Evolutionary conservation across 345 rosid species (phyloP).

Genomic region (Lepidium africanum): DNA sequence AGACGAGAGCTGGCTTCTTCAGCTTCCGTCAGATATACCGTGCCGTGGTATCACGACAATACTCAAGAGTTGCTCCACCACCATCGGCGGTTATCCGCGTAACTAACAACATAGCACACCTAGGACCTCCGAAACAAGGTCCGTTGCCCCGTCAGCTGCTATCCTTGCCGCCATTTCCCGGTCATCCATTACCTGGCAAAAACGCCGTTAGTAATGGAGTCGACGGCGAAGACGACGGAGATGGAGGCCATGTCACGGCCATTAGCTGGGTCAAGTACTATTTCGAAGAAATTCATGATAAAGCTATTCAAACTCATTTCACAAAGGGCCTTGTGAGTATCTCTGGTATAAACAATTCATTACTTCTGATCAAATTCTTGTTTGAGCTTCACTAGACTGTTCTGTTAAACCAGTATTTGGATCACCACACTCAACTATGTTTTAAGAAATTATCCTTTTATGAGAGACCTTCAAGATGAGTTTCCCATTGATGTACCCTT

Average conservation of each 20-base stretch:
- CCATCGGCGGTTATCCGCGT: slow-evolving; percentile 51
- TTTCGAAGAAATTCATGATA: slow-evolving; percentile 53
- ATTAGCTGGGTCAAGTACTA: slow-evolving; percentile 83
- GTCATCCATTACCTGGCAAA: slow-evolving; percentile 46
- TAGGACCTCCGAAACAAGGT: slow-evolving; percentile 50
- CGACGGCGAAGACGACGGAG: slow-evolving; percentile 12
- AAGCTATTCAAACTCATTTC: slow-evolving; percentile 64
- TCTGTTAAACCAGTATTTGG: background rate
- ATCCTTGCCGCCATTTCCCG: slow-evolving; percentile 77
- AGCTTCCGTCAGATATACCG: background rate
- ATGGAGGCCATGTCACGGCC: slow-evolving; percentile 45
- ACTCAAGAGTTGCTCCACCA: slow-evolving; percentile 52
- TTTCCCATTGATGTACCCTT: background rate
- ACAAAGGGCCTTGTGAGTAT: slow-evolving; percentile 76
- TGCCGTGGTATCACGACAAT: slow-evolving; percentile 23
- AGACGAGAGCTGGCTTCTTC: background rate
- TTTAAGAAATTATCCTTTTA: background rate
- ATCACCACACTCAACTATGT: background rate
- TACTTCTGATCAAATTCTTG: background rate
- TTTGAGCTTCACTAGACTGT: background rate
- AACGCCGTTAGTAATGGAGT: slow-evolving; percentile 19
- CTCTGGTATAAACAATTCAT: slow-evolving; percentile 9
- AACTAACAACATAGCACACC: slow-evolving; percentile 45
- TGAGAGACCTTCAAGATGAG: background rate
- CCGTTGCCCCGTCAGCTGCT: slow-evolving; percentile 85